Base-by-base conservation (phyloP, 768 basidiomycete species). In the Peribolospora baueri region DNA sequence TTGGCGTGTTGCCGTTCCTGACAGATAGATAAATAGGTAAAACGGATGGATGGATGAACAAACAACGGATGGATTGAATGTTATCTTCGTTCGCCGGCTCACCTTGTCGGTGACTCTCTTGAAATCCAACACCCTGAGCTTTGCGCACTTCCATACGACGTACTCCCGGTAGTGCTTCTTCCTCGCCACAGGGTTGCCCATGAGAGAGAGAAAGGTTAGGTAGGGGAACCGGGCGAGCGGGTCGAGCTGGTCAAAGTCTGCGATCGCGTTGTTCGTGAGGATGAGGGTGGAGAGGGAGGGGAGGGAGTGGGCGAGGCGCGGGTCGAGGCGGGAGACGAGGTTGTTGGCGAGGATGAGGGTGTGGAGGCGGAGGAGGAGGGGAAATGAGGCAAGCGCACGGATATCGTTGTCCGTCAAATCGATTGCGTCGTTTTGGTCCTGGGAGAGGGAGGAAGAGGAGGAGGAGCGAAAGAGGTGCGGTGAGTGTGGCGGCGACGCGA, bases 161-260 rank as follows among this genome's bases (percentile, higher is more conserved):
- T 86, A 91, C 72, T 86, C 84, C 72, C 85, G 82, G 73, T 90
- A 91, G 78, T 82, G 84, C 76, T 86, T 84, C 74, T 82, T 83
- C 72, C 87, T 82, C 66, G 74, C 71, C 41, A 88, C 83, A 54
- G 87, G 84, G 62, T 84, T 84, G 36, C 84, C 85, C 59, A 84
- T 61, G 60, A 90, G 69, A 43, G 77, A 78, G 52, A 91, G 67
- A 65, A 79, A 84, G 65, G 79, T 76, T 61, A 91, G 76, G 43
- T 74, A 52, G 40, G 40, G 42, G 39, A 58, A 56, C 5, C 45
- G 48, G n/a, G 48, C 56, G 47, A 60, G 55, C 4, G 61, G 58
- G 62, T 86, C 83, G 48, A 87, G 76, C 65, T 87, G 84, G 25
- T 85, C 84, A 41, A 86, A 73, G 65, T 87, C 84, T 50, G 71